Conservation (phyloP, 2,329 filamentous ascomycete species). For the Chalara sp. region DNA sequence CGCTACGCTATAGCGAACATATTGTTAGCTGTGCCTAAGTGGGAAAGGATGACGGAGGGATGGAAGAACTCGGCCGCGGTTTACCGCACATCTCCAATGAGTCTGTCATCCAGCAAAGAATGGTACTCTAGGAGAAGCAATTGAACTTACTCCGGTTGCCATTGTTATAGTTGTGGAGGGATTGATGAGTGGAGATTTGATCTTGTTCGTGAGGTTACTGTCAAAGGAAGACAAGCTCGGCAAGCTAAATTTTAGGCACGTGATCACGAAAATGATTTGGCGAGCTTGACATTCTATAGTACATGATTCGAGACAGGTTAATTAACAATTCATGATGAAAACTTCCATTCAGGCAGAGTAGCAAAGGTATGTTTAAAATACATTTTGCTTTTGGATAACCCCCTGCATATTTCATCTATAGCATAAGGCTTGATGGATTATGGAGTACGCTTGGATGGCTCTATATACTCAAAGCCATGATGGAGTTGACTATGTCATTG, state of each 20-base stretch:
- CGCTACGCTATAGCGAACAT: conserved; percentile 67
- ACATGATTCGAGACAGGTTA: too few species aligned
- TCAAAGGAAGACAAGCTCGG: conserved; percentile 15
- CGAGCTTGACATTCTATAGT: too few species aligned
- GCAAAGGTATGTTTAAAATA: too few species aligned
- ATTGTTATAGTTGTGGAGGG: conserved; percentile 49
- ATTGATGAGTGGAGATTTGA: conserved; percentile 44
- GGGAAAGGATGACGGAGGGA: conserved; percentile 3
- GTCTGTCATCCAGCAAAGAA: background rate
- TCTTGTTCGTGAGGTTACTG: conserved; percentile 23
- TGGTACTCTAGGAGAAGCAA: background rate
- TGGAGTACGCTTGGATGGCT: background rate
- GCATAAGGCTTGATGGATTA: too few species aligned
- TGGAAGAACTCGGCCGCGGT: conserved; percentile 12
- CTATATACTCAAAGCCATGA: conserved; percentile 93
- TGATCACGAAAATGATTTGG: too few species aligned
- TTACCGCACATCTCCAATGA: conserved; percentile 7
- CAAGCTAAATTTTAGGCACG: background rate
- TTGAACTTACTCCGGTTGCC: conserved; percentile 56
- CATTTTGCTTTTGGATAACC: too few species aligned
- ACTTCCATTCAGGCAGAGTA: too few species aligned
- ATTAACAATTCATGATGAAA: too few species aligned
- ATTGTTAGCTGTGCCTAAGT: conserved; percentile 16
- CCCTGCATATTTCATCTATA: too few species aligned
- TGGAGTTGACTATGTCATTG: conserved; percentile 99